Evolutionary conservation across 1,139 yeast genomes (phyloP).

Genomic region (Kodamaea fungicola): DNA sequence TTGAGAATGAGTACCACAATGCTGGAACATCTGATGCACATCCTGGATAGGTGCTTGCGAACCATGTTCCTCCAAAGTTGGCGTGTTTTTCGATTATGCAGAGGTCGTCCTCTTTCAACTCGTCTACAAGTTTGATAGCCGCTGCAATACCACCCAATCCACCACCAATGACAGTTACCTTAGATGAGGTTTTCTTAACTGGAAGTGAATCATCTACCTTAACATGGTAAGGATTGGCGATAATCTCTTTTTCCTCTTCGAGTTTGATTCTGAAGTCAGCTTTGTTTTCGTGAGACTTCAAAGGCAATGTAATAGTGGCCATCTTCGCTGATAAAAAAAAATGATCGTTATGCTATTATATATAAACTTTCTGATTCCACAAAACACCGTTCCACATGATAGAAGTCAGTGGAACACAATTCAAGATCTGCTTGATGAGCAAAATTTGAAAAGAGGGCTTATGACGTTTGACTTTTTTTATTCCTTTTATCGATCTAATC

Average conservation of each 20-base stretch:
- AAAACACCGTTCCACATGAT: too few species aligned
- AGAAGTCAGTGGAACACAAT: too few species aligned
- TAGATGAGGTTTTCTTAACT: slow-evolving; percentile 21
- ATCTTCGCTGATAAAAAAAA: too few species aligned
- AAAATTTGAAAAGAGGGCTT: too few species aligned
- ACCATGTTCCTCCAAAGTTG: slow-evolving; percentile 55
- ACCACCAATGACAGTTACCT: slow-evolving; percentile 43
- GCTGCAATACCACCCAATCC: slow-evolving; percentile 47
- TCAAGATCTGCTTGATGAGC: too few species aligned
- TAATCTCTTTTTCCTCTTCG: slow-evolving; percentile 25
- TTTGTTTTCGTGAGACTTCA: too few species aligned
- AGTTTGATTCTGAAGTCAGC: slow-evolving; percentile 17
- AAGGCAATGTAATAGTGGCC: too few species aligned
- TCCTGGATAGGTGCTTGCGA: slow-evolving; percentile 52
- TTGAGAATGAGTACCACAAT: slow-evolving; percentile 43
- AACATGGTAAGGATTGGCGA: slow-evolving; percentile 10
- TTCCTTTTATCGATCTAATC: too few species aligned
- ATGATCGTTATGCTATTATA: too few species aligned
- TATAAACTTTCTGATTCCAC: too few species aligned
- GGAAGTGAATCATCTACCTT: slow-evolving; percentile 22
- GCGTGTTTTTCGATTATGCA: slow-evolving; percentile 43
- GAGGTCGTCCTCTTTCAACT: slow-evolving; percentile 31
- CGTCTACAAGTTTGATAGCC: slow-evolving; percentile 28
- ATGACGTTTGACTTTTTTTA: too few species aligned
- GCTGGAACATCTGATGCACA: slow-evolving; percentile 54